Base-by-base conservation (phyloP, 176 grass and related monocot genomes). In the Paspalum vaginatum region DNA sequence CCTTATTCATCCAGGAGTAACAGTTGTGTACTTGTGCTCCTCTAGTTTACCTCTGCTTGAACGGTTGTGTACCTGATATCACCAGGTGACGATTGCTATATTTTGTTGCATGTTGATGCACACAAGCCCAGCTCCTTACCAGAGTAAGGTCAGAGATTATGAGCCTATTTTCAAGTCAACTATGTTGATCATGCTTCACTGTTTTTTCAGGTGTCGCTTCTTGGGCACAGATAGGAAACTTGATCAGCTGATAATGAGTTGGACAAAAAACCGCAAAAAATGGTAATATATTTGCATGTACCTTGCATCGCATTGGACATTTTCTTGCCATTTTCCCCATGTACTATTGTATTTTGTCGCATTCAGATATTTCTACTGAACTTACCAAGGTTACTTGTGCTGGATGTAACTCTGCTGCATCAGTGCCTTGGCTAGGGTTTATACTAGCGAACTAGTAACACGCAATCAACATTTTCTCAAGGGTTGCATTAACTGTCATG, bases 81-180 rank as follows among this genome's bases (percentile, higher is more conserved):
- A 49, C 18, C 11, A 72, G 77, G 87, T 56, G 70, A 85, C 9
- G 76, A 89, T 70, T 89, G 77, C 63, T 85, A 81, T 55, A 54
- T 89, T 70, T 64, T 80, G 54, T 63, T 81, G 4, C 40, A 89
- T 56, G 70, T 89, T 63, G 55, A 85, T 85, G 55, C 40, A 20
- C 63, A 2, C 24, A 85, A 80, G 15, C 76, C 87, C 45, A 80
- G n/a, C 20, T 85, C 81, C 39, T 80, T 85, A 55, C 87, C 81
- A 81, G 87, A 89, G 87, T 84, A 80, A 88, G 81, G 14, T 53
- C 7, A 40, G 56, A 84, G 84, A 38, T 84, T 5, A 48, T 16
- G 10, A 40, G 5, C 69, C 5, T 84, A 48, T 48, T 70, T 70
- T 74, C 45, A 75, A 84, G 46, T 17, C 17, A 8, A 18, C 26